A percentile compares a stretch with the other conserved stretches of the same genome.
phyloP scores from a whole-genome alignment of 1,284 basidiomycete species.

The Cystobasidiaceae sp. region DNA sequence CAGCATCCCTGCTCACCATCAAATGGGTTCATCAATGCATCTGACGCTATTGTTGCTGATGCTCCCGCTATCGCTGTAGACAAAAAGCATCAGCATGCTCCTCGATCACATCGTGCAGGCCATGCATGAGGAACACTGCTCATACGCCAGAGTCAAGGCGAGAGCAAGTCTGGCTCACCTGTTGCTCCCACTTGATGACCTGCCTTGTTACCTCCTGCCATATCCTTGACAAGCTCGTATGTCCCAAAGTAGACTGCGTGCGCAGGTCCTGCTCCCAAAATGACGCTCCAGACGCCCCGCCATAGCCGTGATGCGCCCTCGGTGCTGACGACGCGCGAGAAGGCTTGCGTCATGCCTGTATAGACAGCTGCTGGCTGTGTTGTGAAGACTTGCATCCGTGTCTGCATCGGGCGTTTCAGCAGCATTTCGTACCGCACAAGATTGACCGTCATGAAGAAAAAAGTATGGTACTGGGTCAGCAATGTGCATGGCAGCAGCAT shows the following conservation, averaged over 20 bases:
- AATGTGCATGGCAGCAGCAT: too few relatives aligned
- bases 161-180: too few relatives aligned
- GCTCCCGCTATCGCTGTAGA: constrained; percentile 87
- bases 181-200: constrained; percentile 78
- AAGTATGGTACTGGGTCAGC: too few relatives aligned
- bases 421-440: neutral
- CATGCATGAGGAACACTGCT: too few relatives aligned
- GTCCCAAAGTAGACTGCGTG: constrained; percentile 98
- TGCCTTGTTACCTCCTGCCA: constrained; percentile 76
- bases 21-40: constrained; percentile 99
- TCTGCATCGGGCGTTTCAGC: constrained; percentile 64
- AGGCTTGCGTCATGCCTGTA: constrained; percentile 80
- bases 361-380: constrained; percentile 76
- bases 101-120: neutral
- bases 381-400: constrained; percentile 93
- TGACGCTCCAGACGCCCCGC: constrained; percentile 95
- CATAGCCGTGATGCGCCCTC: constrained; percentile 88
- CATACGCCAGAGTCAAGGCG: too few relatives aligned
- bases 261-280: constrained; percentile 93
- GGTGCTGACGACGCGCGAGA: constrained; percentile 81
- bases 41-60: constrained; percentile 86
- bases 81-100: too few relatives aligned
- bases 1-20: constrained; percentile 86
- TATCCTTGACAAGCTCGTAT: constrained; percentile 90
- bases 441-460: too few relatives aligned